These are phyloP conservation scores for Salvia rosmarinus DNA, from an alignment of 257 asterid species.

Conservation along the genomic window DNA sequence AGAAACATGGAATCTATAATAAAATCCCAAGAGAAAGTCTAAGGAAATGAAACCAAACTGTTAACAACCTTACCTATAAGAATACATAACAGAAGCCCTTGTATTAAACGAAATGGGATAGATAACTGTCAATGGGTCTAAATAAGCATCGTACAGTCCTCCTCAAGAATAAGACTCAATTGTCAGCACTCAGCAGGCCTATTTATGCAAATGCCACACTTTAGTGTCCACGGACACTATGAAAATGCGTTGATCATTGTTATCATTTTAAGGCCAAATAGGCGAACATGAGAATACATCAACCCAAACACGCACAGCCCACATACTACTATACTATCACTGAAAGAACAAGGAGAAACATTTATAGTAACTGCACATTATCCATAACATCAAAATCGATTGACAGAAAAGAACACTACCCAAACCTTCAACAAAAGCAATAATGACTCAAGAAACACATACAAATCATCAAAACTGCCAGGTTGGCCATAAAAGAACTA, in stretches of 20 bases:
- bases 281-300: neutral
- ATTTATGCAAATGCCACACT: no score
- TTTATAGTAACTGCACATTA: neutral
- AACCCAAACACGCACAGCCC: neutral
- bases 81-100: neutral
- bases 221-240: no score
- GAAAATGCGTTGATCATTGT: neutral
- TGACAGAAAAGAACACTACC: neutral
- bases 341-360: neutral
- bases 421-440: constrained; percentile 4
- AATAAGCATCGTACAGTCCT: neutral
- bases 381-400: neutral
- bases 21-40: neutral
- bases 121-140: neutral
- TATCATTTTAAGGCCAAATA: neutral
- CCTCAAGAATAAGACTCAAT: neutral
- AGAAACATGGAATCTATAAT: neutral
- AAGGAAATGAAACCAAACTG: neutral
- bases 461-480: neutral
- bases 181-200: neutral
- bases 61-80: neutral
- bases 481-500: neutral
- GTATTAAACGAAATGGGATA: neutral
- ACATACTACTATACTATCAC: neutral
- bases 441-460: constrained; percentile 4